Evolutionary conservation across 208 protist genomes (phyloP).

Genomic region (Hexamita inflata): DNA sequence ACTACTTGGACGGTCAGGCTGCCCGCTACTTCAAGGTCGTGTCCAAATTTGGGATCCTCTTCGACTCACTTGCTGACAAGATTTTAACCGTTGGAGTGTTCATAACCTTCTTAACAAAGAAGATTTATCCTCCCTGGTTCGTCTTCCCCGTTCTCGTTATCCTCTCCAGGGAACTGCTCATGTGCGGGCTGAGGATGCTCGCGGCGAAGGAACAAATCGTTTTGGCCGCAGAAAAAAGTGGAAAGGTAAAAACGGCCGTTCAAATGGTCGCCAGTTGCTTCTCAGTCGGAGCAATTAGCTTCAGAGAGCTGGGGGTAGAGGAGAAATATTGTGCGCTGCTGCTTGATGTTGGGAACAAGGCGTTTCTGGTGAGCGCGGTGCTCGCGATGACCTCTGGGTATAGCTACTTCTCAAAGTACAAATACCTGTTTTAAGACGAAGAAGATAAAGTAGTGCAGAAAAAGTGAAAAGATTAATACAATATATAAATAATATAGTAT

Average conservation of each 20-base stretch:
- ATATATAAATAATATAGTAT: too few species aligned
- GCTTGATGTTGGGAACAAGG: too few species aligned
- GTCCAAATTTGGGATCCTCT: conserved; percentile 23
- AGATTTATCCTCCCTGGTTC: background rate
- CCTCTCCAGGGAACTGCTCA: conserved; percentile 20
- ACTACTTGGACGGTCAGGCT: conserved; percentile 20
- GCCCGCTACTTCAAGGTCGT: background rate
- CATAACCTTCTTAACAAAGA: background rate
- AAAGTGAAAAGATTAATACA: too few species aligned
- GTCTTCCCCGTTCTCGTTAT: conserved; percentile 15
- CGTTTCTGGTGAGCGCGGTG: too few species aligned
- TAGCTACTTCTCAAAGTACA: too few species aligned
- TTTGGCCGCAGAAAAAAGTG: conserved; percentile 11
- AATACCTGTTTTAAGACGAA: too few species aligned
- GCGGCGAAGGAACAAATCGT: background rate
- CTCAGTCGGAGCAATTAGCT: too few species aligned
- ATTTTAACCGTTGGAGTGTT: conserved; percentile 15
- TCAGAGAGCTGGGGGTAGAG: too few species aligned
- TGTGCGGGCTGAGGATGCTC: conserved; percentile 11
- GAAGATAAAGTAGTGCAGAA: too few species aligned
- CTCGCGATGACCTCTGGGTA: too few species aligned
- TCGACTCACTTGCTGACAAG: conserved; percentile 30
- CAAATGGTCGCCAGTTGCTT: conserved; percentile 29
- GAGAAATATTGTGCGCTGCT: too few species aligned
- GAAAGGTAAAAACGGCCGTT: conserved; percentile 30